Conservation (phyloP, 2,329 filamentous ascomycete species). For the Fusarium falciforme region DNA sequence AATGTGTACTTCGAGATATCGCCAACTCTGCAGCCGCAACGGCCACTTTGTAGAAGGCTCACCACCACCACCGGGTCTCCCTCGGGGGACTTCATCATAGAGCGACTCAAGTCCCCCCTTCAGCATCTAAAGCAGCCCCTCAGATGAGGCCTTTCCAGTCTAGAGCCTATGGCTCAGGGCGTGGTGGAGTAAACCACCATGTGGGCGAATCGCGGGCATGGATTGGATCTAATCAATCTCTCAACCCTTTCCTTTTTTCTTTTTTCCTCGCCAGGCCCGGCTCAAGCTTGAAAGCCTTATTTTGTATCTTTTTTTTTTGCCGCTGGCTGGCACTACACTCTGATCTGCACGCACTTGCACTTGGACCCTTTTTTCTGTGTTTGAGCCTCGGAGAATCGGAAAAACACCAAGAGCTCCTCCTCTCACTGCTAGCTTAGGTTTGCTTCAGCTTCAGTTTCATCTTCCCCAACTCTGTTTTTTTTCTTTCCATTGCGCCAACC, state of each 20-base stretch:
- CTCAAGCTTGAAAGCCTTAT: background rate
- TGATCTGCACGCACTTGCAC: background rate
- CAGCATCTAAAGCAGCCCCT: constrained; percentile 7
- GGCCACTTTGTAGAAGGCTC: background rate
- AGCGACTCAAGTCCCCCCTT: background rate
- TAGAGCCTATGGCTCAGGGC: constrained; percentile 12
- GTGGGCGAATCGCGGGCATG: constrained; percentile 24
- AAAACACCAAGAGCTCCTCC: constrained; percentile 24
- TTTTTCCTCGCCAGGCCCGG: constrained; percentile 12
- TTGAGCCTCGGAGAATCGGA: constrained; percentile 17
- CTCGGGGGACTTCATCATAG: background rate
- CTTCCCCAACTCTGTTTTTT: constrained; percentile 5
- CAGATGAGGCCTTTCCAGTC: background rate
- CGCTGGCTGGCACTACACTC: background rate
- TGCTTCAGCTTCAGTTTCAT: constrained; percentile 24
- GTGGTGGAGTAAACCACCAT: constrained; percentile 17
- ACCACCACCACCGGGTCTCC: background rate
- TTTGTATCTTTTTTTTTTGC: background rate
- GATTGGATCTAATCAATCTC: constrained; percentile 41
- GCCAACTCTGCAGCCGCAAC: background rate
- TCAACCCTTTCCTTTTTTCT: constrained; percentile 2
- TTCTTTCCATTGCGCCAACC: background rate
- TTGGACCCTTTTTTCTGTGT: constrained; percentile 10
- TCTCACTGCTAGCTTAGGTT: constrained; percentile 21
- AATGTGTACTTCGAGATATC: background rate